Conservation (phyloP, 768 basidiomycete species). For the Clitopilus passeckerianus region DNA sequence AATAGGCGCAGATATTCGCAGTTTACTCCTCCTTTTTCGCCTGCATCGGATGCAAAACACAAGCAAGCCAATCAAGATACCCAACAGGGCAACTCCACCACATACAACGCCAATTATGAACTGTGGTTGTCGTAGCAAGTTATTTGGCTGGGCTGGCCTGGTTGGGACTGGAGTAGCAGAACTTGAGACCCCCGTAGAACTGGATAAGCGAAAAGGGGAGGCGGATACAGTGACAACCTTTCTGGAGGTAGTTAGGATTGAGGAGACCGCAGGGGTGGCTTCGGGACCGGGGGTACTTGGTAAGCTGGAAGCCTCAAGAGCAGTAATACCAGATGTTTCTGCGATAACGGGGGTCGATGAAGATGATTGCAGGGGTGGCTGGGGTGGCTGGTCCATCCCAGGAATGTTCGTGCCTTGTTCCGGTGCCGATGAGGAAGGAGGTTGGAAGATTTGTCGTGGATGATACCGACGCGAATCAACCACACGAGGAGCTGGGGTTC, state of each 20-base stretch:
- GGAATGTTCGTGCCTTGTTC: not conserved
- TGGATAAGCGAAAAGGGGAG: not conserved
- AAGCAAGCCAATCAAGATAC: not conserved
- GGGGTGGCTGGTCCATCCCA: not conserved
- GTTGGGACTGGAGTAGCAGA: not conserved
- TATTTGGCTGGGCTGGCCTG: not conserved
- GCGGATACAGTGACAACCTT: not conserved
- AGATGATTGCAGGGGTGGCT: not conserved
- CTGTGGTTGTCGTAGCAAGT: not conserved
- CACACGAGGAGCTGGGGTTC: not conserved
- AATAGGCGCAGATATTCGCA: not conserved
- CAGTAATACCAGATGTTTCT: not conserved
- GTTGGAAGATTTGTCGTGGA: not conserved
- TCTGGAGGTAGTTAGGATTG: not conserved
- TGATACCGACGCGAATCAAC: not conserved
- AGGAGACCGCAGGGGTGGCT: not conserved
- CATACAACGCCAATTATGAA: not conserved
- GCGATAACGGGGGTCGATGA: not conserved
- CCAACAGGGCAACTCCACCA: not conserved
- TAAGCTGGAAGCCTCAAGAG: not conserved
- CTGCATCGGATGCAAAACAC: not conserved
- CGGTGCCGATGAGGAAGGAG: not conserved
- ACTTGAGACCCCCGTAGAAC: not conserved
- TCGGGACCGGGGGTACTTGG: not conserved
- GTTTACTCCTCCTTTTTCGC: not conserved